Conservation (phyloP, 495 filamentous ascomycete species). For the Staphylotrichum longicolle region DNA sequence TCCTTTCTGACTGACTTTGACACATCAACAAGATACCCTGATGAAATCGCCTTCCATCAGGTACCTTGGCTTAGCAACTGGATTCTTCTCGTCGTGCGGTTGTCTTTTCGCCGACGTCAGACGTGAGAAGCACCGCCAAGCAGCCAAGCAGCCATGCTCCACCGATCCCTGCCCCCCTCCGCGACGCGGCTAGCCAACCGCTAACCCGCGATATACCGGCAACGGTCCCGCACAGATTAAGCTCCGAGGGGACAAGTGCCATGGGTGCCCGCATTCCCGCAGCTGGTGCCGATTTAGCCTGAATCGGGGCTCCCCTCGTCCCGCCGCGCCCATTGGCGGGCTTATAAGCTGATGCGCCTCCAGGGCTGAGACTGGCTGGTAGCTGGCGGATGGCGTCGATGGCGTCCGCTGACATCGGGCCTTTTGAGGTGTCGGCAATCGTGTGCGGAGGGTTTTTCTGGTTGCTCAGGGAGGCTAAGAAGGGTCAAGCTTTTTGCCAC, state of each 20-base stretch:
- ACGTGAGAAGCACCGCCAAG: background rate
- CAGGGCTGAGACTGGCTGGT: background rate
- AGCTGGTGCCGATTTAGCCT: constrained; percentile 12
- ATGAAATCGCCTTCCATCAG: too few species aligned
- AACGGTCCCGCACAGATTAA: background rate
- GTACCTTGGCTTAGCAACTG: too few species aligned
- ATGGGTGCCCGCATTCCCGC: background rate
- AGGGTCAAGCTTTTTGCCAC: constrained; percentile 8
- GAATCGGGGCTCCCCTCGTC: constrained; percentile 4
- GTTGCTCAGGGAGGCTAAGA: background rate
- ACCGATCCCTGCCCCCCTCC: background rate
- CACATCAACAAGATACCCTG: background rate
- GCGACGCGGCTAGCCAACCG: background rate
- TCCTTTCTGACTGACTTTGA: background rate
- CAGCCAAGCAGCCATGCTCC: constrained; percentile 3
- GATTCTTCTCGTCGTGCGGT: too few species aligned
- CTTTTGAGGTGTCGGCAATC: background rate
- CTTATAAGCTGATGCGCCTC: background rate
- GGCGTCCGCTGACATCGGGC: constrained; percentile 1
- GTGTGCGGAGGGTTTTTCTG: background rate
- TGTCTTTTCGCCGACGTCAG: too few species aligned
- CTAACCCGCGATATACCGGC: background rate
- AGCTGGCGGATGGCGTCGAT: background rate
- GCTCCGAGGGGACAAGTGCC: background rate
- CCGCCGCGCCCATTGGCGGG: constrained; percentile 12